Base-by-base conservation (phyloP, 768 basidiomycete genomes). In the Hericium coralloides region DNA sequence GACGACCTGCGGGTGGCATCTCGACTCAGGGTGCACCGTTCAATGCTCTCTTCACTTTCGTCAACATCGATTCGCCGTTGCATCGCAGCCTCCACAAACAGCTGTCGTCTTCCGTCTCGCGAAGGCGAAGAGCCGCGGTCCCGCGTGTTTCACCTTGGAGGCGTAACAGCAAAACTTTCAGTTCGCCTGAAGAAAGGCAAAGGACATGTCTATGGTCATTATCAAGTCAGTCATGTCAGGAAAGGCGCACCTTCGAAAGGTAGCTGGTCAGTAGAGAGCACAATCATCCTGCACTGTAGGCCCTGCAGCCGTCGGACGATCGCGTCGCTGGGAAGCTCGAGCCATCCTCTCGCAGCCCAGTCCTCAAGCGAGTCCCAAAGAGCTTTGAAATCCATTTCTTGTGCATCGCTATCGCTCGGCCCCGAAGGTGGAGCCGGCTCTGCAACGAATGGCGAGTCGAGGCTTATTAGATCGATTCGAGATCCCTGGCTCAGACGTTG, bases 1-100 rank as follows among this genome's bases (percentile, higher is more conserved):
- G 26, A 31, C 6, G 26, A 31, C 26, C 26, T 31, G 9, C 1
- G 26, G 26, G 26, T 31, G 26, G 26, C 26, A 31, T 31, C 26
- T 31, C 26, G 26, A 7, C 9, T 31, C 26, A 31, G 6, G 26
- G 26, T n/a, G 12, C 43, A 2, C 20, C 43, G 12, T 18, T 45
- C 55, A 84, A 66, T 57, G 74, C 51, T 39, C 67, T 67, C 68
- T 79, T 80, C 55, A 87, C 73, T 20, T 70, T 61, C 23, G 60
- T 69, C 55, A 78, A 67, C 59, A 86, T 60, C 15, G 63, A 68
- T 15, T 61, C 64, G 53, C 83, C 77, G 12, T 69, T 73, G 63
- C 82, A 79, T 26, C 85, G 82, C 58, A 89, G 54, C 51, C 82
- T 78, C 87, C 88, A 90, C 49, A 90, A 66, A 64, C 85, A 87